A percentile compares a stretch with the other conserved stretches of the same genome.
Evolutionary conservation across 1,284 basidiomycete genomes (phyloP).

Genomic region (Puccinia brachypodii): DNA sequence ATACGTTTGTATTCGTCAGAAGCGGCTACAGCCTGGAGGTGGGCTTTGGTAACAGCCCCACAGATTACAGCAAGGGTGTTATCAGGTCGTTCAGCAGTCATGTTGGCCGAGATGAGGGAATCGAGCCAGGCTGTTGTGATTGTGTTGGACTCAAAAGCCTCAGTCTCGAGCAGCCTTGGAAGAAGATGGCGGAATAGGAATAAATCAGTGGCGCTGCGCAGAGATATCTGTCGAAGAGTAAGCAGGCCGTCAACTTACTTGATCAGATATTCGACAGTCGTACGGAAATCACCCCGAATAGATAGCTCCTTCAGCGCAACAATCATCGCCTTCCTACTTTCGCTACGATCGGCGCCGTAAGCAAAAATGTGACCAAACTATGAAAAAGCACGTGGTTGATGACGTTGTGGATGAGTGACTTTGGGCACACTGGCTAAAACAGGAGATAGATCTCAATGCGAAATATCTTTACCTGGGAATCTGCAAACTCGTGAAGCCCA

Average conservation of each 20-base stretch:
- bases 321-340: conserved; percentile 99
- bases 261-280: conserved; percentile 84
- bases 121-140: conserved; percentile 99
- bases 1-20: conserved; percentile 91
- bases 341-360: conserved; percentile 92
- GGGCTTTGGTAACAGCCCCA: conserved; percentile 94
- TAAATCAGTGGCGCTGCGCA: not conserved
- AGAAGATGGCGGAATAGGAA: conserved; percentile 38
- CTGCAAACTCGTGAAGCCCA: conserved; percentile 95
- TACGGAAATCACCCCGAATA: conserved; percentile 98
- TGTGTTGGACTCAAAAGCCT: conserved; percentile 94
- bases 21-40: conserved; percentile 83
- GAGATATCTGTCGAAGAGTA: not conserved
- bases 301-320: conserved; percentile 97
- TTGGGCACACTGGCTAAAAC: not conserved
- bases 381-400: conserved; percentile 55
- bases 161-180: conserved; percentile 95
- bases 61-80: conserved; percentile 88
- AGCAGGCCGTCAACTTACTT: conserved; percentile 45
- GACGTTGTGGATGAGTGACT: not conserved
- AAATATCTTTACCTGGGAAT: conserved; percentile 54
- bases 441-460: not conserved
- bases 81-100: conserved; percentile 95
- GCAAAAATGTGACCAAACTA: conserved; percentile 99
- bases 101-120: conserved; percentile 87